These are phyloP conservation scores for Aspergillus floridensis DNA, from an alignment of 2,329 filamentous ascomycete species.

Conservation along the genomic window DNA sequence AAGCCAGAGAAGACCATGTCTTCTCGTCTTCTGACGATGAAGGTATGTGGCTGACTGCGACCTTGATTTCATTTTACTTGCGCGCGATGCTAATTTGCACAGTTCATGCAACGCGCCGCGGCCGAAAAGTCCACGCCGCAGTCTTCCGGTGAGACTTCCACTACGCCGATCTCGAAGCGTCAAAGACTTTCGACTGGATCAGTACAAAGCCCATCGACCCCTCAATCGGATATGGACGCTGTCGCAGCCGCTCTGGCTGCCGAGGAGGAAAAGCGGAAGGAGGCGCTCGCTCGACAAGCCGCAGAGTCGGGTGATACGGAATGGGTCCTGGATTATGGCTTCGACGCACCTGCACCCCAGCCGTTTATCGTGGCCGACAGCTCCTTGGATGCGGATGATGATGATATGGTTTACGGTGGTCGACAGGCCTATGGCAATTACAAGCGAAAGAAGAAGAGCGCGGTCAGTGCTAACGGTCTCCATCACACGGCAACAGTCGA, in stretches of 20 bases:
- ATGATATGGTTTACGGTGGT: constrained; percentile 30
- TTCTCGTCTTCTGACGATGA: constrained; percentile 86
- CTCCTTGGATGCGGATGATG: constrained; percentile 35
- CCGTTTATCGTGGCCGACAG: constrained; percentile 33
- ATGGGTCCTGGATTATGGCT: constrained; percentile 41
- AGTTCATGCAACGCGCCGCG: constrained; percentile 89
- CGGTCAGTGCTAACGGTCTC: constrained; percentile 24
- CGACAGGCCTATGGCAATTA: constrained; percentile 41
- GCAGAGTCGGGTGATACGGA: constrained; percentile 45
- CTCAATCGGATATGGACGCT: constrained; percentile 37
- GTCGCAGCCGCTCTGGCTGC: constrained; percentile 42
- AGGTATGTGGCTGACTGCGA: constrained; percentile 45
- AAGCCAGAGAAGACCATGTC: constrained; percentile 72
- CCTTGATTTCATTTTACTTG: background rate
- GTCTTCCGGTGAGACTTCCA: constrained; percentile 47
- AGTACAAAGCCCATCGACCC: constrained; percentile 22
- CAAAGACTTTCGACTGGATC: constrained; percentile 30
- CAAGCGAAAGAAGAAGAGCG: constrained; percentile 32
- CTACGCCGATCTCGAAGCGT: constrained; percentile 35
- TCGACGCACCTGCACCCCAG: constrained; percentile 18
- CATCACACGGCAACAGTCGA: background rate
- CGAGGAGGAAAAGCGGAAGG: constrained; percentile 42
- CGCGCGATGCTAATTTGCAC: constrained; percentile 7
- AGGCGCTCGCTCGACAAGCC: constrained; percentile 40
- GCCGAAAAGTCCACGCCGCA: constrained; percentile 52